Percentiles rank a stretch among this genome's conserved stretches.
Evolutionary conservation across 371 early-diverging fungal genomes (phyloP).

Genomic region (Umbelopsis sp.): DNA sequence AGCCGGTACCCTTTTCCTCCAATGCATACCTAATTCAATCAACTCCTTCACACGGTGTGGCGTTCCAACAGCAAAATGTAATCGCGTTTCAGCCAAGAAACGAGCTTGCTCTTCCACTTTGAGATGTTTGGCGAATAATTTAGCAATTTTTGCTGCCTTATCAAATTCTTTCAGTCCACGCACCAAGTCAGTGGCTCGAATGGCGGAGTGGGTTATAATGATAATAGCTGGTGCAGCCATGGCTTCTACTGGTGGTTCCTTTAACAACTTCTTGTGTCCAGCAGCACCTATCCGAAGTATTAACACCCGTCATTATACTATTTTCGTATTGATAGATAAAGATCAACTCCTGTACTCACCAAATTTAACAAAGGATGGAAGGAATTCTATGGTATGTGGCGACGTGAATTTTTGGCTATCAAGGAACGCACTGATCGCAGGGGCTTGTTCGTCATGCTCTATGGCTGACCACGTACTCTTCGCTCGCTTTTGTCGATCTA

Average conservation of each 20-base stretch:
- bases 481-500: constrained; percentile 54
- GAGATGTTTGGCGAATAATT: constrained; percentile 87
- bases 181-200: constrained; percentile 74
- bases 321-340: not conserved
- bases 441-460: constrained; percentile 53
- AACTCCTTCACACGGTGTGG: constrained; percentile 79
- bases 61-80: constrained; percentile 83
- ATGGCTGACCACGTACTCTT: constrained; percentile 52
- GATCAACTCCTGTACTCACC: constrained; percentile 42
- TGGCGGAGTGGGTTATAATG: constrained; percentile 75
- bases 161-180: constrained; percentile 44
- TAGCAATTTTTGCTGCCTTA: constrained; percentile 66
- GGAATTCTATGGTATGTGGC: constrained; percentile 55
- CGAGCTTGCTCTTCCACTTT: constrained; percentile 77
- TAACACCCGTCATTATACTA: constrained; percentile 19
- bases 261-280: constrained; percentile 52
- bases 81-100: constrained; percentile 56
- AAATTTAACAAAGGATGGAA: constrained; percentile 64
- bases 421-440: constrained; percentile 49
- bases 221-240: constrained; percentile 68
- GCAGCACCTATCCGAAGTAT: constrained; percentile 15
- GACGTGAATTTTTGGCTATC: constrained; percentile 53
- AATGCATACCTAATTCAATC: constrained; percentile 55
- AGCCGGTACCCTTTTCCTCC: not conserved
- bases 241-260: constrained; percentile 49